A percentile compares a stretch with the other conserved stretches of the same genome.
phyloP scores from a whole-genome alignment of 805 yeast genomes.

The Cyberlindnera lachancei region DNA sequence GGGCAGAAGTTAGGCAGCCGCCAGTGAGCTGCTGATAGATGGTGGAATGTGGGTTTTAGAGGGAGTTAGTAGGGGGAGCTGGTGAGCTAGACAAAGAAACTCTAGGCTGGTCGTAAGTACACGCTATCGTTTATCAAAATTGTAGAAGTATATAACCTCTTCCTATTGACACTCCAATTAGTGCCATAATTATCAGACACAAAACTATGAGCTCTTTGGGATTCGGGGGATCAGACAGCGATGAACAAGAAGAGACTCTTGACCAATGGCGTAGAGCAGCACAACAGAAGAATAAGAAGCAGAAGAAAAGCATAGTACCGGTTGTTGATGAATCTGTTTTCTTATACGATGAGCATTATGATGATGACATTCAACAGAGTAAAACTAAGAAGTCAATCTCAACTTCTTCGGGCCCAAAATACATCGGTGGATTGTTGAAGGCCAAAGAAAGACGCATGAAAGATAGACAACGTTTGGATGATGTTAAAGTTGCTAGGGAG shows the following conservation, averaged over 20 bases:
- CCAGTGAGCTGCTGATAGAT: no score
- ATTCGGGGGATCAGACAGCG: constrained; percentile 1
- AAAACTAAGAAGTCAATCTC: constrained; percentile 5
- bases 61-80: no score
- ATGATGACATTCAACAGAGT: constrained; percentile 20
- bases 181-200: no score
- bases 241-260: constrained; percentile 2
- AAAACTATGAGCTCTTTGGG: background rate
- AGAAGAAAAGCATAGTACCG: constrained; percentile 1
- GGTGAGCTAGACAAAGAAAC: no score
- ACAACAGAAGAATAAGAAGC: constrained; percentile 1
- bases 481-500: constrained; percentile 30
- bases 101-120: no score
- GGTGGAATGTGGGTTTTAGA: no score
- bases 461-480: constrained; percentile 35
- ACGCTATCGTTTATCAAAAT: no score
- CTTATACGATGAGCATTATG: constrained; percentile 42
- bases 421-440: constrained; percentile 34
- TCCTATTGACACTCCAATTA: no score
- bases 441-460: constrained; percentile 38
- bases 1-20: no score
- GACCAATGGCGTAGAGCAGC: constrained; percentile 2
- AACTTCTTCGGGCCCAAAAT: constrained; percentile 20
- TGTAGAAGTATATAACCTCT: no score
- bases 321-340: constrained; percentile 21